These are phyloP conservation scores for Adansonia gregorii DNA, from an alignment of 441 rosid species.

Conservation along the genomic window DNA sequence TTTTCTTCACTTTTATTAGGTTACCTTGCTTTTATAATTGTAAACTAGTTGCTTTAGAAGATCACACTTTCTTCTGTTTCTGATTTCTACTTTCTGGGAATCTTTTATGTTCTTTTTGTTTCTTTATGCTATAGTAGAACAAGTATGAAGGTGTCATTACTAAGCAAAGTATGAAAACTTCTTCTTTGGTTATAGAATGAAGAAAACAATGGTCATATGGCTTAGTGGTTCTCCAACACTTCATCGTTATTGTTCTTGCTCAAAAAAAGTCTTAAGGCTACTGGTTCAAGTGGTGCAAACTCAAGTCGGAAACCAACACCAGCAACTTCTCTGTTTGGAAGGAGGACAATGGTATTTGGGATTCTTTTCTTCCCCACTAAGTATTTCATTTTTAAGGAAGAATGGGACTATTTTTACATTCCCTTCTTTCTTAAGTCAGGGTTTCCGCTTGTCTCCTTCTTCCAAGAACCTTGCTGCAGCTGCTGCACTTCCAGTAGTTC, in stretches of 20 bases:
- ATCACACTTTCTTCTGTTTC: background rate
- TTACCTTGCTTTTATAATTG: background rate
- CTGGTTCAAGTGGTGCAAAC: slow-evolving; percentile 64
- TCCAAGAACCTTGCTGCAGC: slow-evolving; percentile 78
- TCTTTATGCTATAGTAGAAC: background rate
- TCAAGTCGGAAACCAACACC: slow-evolving; percentile 69
- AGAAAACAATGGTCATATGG: slow-evolving; percentile 87
- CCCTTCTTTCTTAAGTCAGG: slow-evolving; percentile 46
- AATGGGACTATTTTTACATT: slow-evolving; percentile 22
- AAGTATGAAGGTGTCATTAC: background rate
- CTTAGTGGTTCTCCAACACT: slow-evolving; percentile 92
- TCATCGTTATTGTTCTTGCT: slow-evolving; percentile 88
- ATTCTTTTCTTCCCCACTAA: slow-evolving; percentile 15
- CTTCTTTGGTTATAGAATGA: slow-evolving; percentile 69
- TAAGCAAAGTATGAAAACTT: slow-evolving; percentile 12
- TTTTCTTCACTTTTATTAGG: background rate
- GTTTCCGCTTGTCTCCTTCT: slow-evolving; percentile 86
- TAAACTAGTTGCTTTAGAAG: slow-evolving; percentile 10
- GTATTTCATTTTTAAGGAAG: slow-evolving; percentile 19
- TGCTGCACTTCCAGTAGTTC: slow-evolving; percentile 67
- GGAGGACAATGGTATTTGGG: slow-evolving; percentile 83
- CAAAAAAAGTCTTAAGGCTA: slow-evolving; percentile 79
- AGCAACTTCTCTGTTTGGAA: slow-evolving; percentile 84
- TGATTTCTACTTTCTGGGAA: background rate
- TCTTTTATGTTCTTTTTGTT: background rate